Base-by-base conservation (phyloP, 805 yeast genomes). In the Starmerella geochares region DNA sequence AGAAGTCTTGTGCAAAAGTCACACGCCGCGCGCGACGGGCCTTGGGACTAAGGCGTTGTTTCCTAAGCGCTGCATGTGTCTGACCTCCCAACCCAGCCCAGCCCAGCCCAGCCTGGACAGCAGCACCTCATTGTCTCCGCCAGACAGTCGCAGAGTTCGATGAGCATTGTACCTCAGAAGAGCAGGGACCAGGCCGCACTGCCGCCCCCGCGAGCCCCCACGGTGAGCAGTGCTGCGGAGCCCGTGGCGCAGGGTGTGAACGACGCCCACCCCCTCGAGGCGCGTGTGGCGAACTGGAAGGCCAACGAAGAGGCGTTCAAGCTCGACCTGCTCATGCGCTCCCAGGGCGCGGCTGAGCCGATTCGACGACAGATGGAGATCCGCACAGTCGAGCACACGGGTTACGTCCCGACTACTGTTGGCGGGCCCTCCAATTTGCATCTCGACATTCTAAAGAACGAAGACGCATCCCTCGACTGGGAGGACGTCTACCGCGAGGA, bases 261-360 rank as follows among this genome's bases (percentile, higher is more conserved):
- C 49, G 64, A 62, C 41, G 54, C 62, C 31, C 98, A 92, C 66
- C 97, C 97, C 11, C 71, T 92, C 53, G 94, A 92, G 62, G 59
- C 75, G 4, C 77, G 95, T 58, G 66, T 92, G 33, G 66, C 70
- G 49, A 75, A 79, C 60, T 92, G 96, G 96, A 94, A 87, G 21
- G 69, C 72, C 39, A 81, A 82, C 11, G 87, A 86, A 61, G 75
- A 75, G 29, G 78, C 78, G 27, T 70, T 81, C 56, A 79, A 79
- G 60, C 60, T 88, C 70, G 92, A 87, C 63, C 78, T 78, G 52
- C 81, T 84, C 66, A 77, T 94, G 63, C 77, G 94, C 57, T 68
- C 84, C 16, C 87, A 83, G 65, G 98, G 98, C 14, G 79, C 90
- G 43, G 96, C 92, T 10, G 97, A 85, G 61, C 96, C 98, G 8